These are phyloP conservation scores for Penicillium sp. DNA, from an alignment of 2,329 filamentous ascomycete species.

Conservation along the genomic window DNA sequence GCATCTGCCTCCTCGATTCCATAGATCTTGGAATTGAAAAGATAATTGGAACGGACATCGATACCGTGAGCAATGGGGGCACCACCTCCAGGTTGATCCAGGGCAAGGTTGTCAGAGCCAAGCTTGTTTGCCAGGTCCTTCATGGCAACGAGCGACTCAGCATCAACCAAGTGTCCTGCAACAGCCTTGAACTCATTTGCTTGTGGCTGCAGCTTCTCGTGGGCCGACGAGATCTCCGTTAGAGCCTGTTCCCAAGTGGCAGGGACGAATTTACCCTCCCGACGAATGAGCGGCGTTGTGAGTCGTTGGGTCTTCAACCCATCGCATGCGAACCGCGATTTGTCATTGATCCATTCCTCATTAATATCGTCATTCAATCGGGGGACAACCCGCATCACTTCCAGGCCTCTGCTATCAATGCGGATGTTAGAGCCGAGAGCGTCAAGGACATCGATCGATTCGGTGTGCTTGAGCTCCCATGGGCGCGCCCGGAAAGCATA, in stretches of 20 bases:
- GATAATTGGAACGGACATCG: slow-evolving; percentile 86
- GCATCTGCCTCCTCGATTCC: slow-evolving; percentile 89
- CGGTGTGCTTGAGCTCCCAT: slow-evolving; percentile 93
- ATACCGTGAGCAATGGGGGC: slow-evolving; percentile 82
- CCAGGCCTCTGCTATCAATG: slow-evolving; percentile 81
- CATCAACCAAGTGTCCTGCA: slow-evolving; percentile 81
- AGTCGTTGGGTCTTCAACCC: slow-evolving; percentile 92
- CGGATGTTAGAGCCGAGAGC: slow-evolving; percentile 89
- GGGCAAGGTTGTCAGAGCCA: slow-evolving; percentile 86
- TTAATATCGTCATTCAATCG: slow-evolving; percentile 96
- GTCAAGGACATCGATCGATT: slow-evolving; percentile 90
- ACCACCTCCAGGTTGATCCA: slow-evolving; percentile 79
- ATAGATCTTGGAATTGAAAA: slow-evolving; percentile 91
- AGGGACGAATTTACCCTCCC: slow-evolving; percentile 82
- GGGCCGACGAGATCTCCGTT: slow-evolving; percentile 73
- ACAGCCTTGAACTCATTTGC: slow-evolving; percentile 94
- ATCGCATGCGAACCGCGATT: slow-evolving; percentile 91
- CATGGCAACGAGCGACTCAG: slow-evolving; percentile 87
- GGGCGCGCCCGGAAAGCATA: slow-evolving; percentile 94
- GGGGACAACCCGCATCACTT: slow-evolving; percentile 90
- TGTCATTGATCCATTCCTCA: slow-evolving; percentile 99
- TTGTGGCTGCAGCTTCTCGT: slow-evolving; percentile 68
- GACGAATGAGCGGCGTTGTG: slow-evolving; percentile 81
- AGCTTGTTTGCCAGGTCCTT: slow-evolving; percentile 97
- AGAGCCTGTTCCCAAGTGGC: slow-evolving; percentile 93